phyloP scores from a whole-genome alignment of 768 basidiomycete genomes.

The Collybiopsis confluens region DNA sequence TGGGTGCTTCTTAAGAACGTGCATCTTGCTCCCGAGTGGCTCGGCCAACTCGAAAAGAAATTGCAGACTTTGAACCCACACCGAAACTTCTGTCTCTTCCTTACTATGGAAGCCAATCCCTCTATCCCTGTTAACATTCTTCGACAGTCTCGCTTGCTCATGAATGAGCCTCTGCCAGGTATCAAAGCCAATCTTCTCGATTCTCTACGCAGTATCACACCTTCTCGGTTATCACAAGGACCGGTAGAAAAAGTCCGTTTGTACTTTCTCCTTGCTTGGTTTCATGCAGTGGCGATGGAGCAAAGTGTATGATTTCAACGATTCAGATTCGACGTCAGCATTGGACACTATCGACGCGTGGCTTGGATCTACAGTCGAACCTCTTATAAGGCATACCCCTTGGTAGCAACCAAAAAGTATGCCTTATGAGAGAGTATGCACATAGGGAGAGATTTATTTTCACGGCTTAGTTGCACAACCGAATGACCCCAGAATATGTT shows the following conservation, averaged over 20 bases:
- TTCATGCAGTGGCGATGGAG: slow-evolving; percentile 99
- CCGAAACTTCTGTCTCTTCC: slow-evolving; percentile 91
- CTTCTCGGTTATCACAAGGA: slow-evolving; percentile 72
- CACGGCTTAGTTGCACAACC: too few relatives aligned
- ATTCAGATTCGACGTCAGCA: slow-evolving; percentile 94
- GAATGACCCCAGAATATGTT: too few relatives aligned
- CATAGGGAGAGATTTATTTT: too few relatives aligned
- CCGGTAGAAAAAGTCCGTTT: slow-evolving; percentile 90
- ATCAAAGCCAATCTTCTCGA: slow-evolving; percentile 95
- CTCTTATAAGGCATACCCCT: too few relatives aligned
- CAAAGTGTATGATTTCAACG: slow-evolving; percentile 97
- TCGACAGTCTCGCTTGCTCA: slow-evolving; percentile 91
- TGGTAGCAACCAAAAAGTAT: too few relatives aligned
- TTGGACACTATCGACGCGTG: slow-evolving; percentile 90
- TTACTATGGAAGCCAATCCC: slow-evolving; percentile 97
- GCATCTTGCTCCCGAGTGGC: slow-evolving; percentile 93
- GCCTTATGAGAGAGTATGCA: too few relatives aligned
- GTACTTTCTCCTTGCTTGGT: slow-evolving; percentile 97
- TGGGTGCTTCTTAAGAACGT: slow-evolving; percentile 99
- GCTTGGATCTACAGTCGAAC: slow-evolving; percentile 66
- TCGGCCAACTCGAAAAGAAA: slow-evolving; percentile 94
- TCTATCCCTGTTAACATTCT: slow-evolving; percentile 95
- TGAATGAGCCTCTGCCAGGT: slow-evolving; percentile 98
- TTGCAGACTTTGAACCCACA: slow-evolving; percentile 90
- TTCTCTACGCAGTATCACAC: slow-evolving; percentile 70